Conservation (phyloP, 768 basidiomycete species). For the Phylloporus rhodoxanthus region DNA sequence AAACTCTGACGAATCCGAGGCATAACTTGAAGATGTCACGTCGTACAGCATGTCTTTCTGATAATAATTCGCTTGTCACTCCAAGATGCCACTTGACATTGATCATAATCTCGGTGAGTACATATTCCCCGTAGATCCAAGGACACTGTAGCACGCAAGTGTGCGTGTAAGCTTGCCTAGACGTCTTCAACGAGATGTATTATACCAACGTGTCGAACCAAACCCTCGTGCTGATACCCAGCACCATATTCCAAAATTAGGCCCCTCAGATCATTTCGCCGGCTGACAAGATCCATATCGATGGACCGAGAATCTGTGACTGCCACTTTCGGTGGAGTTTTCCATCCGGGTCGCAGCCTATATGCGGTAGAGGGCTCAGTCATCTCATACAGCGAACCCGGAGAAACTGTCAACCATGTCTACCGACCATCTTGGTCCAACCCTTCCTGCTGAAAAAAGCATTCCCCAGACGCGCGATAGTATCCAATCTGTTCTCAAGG, state of each 20-base stretch:
- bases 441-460: neutral
- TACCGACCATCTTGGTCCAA: neutral
- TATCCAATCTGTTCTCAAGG: neutral
- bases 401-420: neutral
- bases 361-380: neutral
- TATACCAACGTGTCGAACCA: neutral
- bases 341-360: neutral
- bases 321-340: neutral
- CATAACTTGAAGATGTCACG: too few relatives aligned
- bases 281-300: neutral
- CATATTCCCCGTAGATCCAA: too few relatives aligned
- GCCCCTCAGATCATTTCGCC: neutral
- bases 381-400: neutral
- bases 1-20: too few relatives aligned
- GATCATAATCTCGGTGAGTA: too few relatives aligned
- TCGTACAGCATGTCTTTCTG: too few relatives aligned
- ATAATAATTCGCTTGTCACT: too few relatives aligned
- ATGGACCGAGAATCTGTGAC: neutral
- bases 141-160: too few relatives aligned
- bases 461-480: neutral
- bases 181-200: too few relatives aligned
- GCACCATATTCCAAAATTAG: neutral
- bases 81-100: too few relatives aligned
- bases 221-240: neutral
- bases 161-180: too few relatives aligned